Evolutionary conservation across 495 filamentous ascomycete species (phyloP).

Genomic region (Margaritispora aquatica): DNA sequence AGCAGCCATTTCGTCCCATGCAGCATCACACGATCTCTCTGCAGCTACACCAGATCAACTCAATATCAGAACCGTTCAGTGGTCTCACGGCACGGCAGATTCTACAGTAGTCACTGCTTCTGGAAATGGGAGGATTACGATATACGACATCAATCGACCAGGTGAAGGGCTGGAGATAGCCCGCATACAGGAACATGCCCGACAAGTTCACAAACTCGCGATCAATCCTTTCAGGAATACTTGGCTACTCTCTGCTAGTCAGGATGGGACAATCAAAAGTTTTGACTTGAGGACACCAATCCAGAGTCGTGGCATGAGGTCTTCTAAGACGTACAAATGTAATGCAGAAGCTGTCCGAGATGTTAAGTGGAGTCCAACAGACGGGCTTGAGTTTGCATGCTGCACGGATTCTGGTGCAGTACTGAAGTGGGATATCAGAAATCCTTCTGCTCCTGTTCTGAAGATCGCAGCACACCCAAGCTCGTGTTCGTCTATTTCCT

Average conservation of each 20-base stretch:
- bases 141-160: conserved; percentile 66
- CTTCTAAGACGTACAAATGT: conserved; percentile 38
- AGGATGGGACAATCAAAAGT: conserved; percentile 79
- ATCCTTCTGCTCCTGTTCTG: conserved; percentile 39
- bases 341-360: conserved; percentile 76
- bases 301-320: conserved; percentile 29
- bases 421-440: conserved; percentile 49
- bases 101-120: conserved; percentile 76
- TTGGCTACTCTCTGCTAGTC: conserved; percentile 80
- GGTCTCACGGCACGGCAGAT: conserved; percentile 62
- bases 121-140: conserved; percentile 77
- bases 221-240: conserved; percentile 79
- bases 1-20: conserved; percentile 63
- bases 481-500: conserved; percentile 76
- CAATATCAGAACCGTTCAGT: conserved; percentile 78
- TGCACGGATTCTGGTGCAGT: conserved; percentile 81
- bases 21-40: conserved; percentile 50
- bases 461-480: conserved; percentile 82
- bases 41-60: conserved; percentile 59
- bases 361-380: conserved; percentile 81
- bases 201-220: conserved; percentile 87
- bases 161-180: conserved; percentile 63
- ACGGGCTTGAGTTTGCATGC: conserved; percentile 81
- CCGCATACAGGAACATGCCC: conserved; percentile 68
- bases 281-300: conserved; percentile 42